These are phyloP conservation scores for Climacium dendroides DNA, from an alignment of 225 moss, liverwort and hornwort genomes.

Conservation along the genomic window DNA sequence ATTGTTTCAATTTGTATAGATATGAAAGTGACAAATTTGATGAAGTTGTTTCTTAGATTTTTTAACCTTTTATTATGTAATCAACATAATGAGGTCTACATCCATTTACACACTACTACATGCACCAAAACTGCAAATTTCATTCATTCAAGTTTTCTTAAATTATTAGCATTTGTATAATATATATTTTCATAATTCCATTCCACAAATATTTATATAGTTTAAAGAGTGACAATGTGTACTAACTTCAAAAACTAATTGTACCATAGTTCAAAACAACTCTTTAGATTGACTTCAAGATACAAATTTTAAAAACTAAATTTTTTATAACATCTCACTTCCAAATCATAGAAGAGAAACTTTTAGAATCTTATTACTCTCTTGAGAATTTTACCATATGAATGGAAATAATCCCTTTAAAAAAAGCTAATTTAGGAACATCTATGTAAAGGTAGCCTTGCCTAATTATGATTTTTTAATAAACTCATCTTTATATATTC, in stretches of 20 bases:
- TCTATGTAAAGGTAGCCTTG: background rate
- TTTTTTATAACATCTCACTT: background rate
- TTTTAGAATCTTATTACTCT: background rate
- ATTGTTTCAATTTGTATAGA: background rate
- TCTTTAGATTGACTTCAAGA: background rate
- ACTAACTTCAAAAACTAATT: background rate
- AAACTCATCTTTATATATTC: background rate
- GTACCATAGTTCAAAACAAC: background rate
- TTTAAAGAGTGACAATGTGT: background rate
- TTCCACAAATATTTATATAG: no score
- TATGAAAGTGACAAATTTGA: background rate
- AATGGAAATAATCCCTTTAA: background rate
- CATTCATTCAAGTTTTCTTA: background rate
- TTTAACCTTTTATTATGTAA: background rate
- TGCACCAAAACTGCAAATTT: background rate
- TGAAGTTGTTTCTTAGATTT: background rate
- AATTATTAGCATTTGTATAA: background rate
- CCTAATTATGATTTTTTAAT: background rate
- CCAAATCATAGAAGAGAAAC: background rate
- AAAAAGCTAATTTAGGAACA: background rate
- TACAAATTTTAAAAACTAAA: fast-evolving
- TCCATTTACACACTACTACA: background rate
- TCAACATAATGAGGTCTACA: background rate
- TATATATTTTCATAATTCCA: background rate
- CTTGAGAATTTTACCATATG: background rate